These are phyloP conservation scores for Cucumis sativus DNA, from an alignment of 306 rosid species.

Conservation along the genomic window DNA sequence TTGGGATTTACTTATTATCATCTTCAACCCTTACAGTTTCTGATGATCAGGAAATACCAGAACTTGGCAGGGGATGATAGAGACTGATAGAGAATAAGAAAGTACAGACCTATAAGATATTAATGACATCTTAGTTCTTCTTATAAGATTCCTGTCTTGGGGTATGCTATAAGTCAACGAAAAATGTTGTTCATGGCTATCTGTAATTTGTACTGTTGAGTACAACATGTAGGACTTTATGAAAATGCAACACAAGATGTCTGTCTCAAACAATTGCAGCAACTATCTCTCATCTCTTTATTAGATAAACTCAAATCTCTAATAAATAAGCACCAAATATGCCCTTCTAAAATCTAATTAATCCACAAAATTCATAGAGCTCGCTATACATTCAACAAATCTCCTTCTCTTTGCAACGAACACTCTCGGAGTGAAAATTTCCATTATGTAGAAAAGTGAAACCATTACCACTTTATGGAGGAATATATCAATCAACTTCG, in stretches of 20 bases:
- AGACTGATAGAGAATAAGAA: background rate
- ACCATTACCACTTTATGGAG: background rate
- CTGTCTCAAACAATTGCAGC: conserved; percentile 4
- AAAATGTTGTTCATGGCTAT: conserved; percentile 6
- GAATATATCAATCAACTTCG: background rate
- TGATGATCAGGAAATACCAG: conserved; percentile 41
- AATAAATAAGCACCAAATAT: background rate
- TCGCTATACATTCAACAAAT: background rate
- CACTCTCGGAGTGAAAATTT: background rate
- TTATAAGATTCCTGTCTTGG: background rate
- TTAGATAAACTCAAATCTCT: background rate
- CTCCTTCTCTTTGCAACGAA: background rate
- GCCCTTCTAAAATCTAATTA: background rate
- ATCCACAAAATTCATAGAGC: background rate
- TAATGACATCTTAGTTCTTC: conserved; percentile 2
- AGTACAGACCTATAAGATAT: conserved; percentile 9
- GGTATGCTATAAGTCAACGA: background rate
- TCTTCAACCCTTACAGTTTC: conserved; percentile 33
- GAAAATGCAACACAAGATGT: conserved; percentile 10
- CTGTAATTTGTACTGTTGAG: background rate
- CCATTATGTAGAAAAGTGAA: background rate
- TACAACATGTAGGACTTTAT: background rate
- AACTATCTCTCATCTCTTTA: background rate
- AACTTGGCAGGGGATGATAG: conserved; percentile 41
- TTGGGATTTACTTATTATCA: conserved; percentile 39